phyloP scores from a whole-genome alignment of 371 early-diverging fungal species.

The Actinomortierella wolfii region DNA sequence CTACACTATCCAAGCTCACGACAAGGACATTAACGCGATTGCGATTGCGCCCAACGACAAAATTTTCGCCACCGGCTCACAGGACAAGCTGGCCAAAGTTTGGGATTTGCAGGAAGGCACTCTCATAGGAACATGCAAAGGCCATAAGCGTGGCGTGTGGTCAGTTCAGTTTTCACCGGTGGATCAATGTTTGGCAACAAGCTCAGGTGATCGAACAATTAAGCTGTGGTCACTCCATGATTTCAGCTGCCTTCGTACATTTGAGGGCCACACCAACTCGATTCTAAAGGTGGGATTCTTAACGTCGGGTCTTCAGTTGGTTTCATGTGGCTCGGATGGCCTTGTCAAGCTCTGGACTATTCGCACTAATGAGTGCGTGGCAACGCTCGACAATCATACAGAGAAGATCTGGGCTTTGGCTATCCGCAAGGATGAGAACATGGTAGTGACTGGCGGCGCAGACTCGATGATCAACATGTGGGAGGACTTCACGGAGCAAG shows the following conservation, averaged over 20 bases:
- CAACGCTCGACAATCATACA: constrained; percentile 91
- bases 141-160: constrained; percentile 97
- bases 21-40: constrained; percentile 96
- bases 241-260: constrained; percentile 86
- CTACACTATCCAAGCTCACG: constrained; percentile 95
- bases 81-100: constrained; percentile 96
- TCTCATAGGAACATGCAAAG: constrained; percentile 82
- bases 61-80: constrained; percentile 94
- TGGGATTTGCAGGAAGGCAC: constrained; percentile 90
- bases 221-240: constrained; percentile 93
- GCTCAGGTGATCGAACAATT: constrained; percentile 93
- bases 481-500: constrained; percentile 88
- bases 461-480: constrained; percentile 91
- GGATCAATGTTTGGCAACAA: constrained; percentile 86
- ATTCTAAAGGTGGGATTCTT: constrained; percentile 86
- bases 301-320: constrained; percentile 85
- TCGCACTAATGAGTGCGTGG: constrained; percentile 85
- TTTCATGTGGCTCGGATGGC: constrained; percentile 91
- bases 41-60: constrained; percentile 92
- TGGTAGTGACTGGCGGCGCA: constrained; percentile 85
- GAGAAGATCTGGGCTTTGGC: constrained; percentile 95
- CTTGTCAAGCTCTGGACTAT: constrained; percentile 95
- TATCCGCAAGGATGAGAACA: constrained; percentile 73
- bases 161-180: constrained; percentile 87
- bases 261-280: constrained; percentile 96